Percentiles rank a stretch among this genome's conserved stretches.
Evolutionary conservation across 305 asterid genomes (phyloP).

Genomic region (Rubia balearica): DNA sequence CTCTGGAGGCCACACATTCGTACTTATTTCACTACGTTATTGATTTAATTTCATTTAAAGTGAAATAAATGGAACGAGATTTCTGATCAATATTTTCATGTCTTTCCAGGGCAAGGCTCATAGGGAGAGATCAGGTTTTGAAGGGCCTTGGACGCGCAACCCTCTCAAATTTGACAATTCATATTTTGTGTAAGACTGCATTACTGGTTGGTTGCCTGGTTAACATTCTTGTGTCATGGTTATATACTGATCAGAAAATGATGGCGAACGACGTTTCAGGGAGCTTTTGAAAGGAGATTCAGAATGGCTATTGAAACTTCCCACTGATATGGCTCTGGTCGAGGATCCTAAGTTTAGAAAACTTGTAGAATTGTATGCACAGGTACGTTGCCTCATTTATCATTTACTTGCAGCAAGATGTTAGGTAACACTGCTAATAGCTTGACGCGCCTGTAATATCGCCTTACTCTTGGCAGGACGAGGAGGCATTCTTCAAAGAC

Average conservation of each 20-base stretch:
- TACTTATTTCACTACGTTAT: conserved; percentile 17
- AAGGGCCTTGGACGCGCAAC: conserved; percentile 82
- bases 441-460: too few relatives aligned
- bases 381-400: conserved; percentile 31
- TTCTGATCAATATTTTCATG: neutral
- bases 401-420: neutral
- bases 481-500: conserved; percentile 77
- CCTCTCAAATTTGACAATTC: conserved; percentile 85
- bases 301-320: conserved; percentile 61
- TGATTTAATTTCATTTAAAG: neutral
- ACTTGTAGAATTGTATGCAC: conserved; percentile 61
- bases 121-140: conserved; percentile 82
- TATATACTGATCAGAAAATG: neutral
- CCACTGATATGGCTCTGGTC: conserved; percentile 62
- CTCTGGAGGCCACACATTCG: conserved; percentile 94
- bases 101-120: conserved; percentile 69
- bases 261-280: conserved; percentile 27
- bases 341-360: conserved; percentile 55
- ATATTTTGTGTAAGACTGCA: conserved; percentile 57
- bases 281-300: conserved; percentile 73
- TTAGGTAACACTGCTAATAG: neutral
- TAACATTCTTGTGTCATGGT: neutral
- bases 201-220: neutral
- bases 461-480: conserved; percentile 39
- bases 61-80: neutral